Conservation (phyloP, 2,329 filamentous ascomycete genomes). For the Hortaea werneckii region DNA sequence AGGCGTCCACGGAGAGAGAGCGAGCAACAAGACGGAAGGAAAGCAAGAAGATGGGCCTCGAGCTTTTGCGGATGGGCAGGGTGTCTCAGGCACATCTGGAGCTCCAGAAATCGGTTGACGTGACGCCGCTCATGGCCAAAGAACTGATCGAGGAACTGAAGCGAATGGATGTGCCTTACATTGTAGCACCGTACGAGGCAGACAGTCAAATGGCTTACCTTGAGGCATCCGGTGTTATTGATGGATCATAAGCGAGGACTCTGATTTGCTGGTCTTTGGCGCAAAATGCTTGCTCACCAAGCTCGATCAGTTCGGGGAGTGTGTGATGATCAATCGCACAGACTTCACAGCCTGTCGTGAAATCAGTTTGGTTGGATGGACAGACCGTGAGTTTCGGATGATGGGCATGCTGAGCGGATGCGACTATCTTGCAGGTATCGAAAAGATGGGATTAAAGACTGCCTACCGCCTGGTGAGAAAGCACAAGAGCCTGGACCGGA, state of each 20-base stretch:
- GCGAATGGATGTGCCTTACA: conserved; percentile 64
- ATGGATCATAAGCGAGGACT: conserved; percentile 94
- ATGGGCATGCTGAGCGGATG: conserved; percentile 98
- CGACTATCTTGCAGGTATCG: conserved; percentile 83
- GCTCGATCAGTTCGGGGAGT: conserved; percentile 85
- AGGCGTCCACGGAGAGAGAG: conserved; percentile 73
- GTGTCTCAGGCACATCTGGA: conserved; percentile 70
- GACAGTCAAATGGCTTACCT: conserved; percentile 95
- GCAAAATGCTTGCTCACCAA: conserved; percentile 87
- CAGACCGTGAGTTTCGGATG: conserved; percentile 76
- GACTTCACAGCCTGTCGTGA: conserved; percentile 86
- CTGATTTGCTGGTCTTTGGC: conserved; percentile 89
- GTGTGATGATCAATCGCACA: conserved; percentile 78
- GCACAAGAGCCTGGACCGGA: conserved; percentile 74
- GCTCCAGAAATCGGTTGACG: conserved; percentile 88
- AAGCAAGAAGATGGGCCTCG: conserved; percentile 63
- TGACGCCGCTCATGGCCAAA: conserved; percentile 92
- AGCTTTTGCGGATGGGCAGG: conserved; percentile 73
- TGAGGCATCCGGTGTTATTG: conserved; percentile 71
- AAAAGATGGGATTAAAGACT: conserved; percentile 82
- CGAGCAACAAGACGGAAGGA: conserved; percentile 67
- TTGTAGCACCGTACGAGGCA: conserved; percentile 95
- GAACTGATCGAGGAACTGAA: conserved; percentile 87
- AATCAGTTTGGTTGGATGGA: conserved; percentile 82
- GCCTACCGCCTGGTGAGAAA: conserved; percentile 85